Percentiles rank a stretch among this genome's conserved stretches.
These are phyloP conservation scores for Camelina laxa DNA, from an alignment of 345 rosid genomes.

Conservation along the genomic window DNA sequence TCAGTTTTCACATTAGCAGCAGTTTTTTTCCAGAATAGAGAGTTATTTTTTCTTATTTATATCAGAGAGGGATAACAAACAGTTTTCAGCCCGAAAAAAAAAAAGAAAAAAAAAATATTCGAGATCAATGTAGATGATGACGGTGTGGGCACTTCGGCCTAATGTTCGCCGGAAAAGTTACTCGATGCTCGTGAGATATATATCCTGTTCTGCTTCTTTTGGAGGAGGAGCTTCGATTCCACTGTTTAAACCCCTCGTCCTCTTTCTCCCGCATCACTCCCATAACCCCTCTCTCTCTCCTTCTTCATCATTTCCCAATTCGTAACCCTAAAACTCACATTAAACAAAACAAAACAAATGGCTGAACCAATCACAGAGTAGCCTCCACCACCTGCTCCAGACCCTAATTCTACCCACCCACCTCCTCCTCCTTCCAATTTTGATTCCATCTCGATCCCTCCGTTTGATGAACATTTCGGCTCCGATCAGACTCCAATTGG, in stretches of 20 bases:
- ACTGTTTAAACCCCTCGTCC: conserved; percentile 48
- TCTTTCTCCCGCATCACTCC: conserved; percentile 31
- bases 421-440: conserved; percentile 27
- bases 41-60: too few relatives aligned
- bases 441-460: conserved; percentile 60
- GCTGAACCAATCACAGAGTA: conserved; percentile 39
- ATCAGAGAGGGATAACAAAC: too few relatives aligned
- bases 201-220: conserved; percentile 40
- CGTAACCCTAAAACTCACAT: conserved; percentile 11
- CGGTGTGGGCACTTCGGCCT: conserved; percentile 61
- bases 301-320: conserved; percentile 6
- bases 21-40: too few relatives aligned
- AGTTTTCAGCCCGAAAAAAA: too few relatives aligned
- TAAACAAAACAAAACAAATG: conserved; percentile 47
- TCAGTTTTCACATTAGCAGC: too few relatives aligned
- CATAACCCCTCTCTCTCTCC: background rate
- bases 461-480: conserved; percentile 61
- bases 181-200: conserved; percentile 43
- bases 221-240: conserved; percentile 18
- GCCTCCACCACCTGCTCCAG: conserved; percentile 27
- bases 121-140: conserved; percentile 56
- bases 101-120: too few relatives aligned
- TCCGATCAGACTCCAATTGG: conserved; percentile 41
- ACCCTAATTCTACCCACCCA: conserved; percentile 31
- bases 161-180: conserved; percentile 42